Evolutionary conservation across 805 yeast genomes (phyloP).

Genomic region (Candida sakaeoensis): DNA sequence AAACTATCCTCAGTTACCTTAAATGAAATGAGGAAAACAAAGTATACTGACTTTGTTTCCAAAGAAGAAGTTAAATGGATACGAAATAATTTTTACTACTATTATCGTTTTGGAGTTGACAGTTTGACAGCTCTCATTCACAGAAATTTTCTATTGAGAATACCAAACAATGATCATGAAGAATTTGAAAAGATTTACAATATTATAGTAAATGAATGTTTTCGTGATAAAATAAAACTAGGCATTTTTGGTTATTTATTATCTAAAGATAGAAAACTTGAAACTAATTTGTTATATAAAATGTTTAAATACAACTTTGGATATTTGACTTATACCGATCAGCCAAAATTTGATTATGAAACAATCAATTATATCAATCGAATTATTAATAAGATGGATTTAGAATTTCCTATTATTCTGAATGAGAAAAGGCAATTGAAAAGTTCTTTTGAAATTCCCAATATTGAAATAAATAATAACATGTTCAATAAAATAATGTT

Average conservation of each 20-base stretch:
- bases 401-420: neutral
- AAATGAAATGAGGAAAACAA: neutral
- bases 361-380: neutral
- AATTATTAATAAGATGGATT: neutral
- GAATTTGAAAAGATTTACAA: neutral
- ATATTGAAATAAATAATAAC: slow-evolving; percentile 2
- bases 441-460: neutral
- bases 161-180: neutral
- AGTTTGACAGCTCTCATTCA: neutral
- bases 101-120: neutral
- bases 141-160: neutral
- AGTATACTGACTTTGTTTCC: neutral
- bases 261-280: neutral
- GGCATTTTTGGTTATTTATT: slow-evolving; percentile 2
- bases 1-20: neutral
- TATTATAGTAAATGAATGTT: neutral
- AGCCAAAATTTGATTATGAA: neutral
- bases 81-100: neutral
- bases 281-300: neutral
- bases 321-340: neutral
- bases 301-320: neutral
- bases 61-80: neutral
- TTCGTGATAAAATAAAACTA: neutral
- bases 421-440: neutral
- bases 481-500: neutral